Percentiles rank a stretch among this genome's conserved stretches.
These are phyloP conservation scores for Tolypocladium paradoxum DNA, from an alignment of 2,329 filamentous ascomycete genomes.

Conservation along the genomic window DNA sequence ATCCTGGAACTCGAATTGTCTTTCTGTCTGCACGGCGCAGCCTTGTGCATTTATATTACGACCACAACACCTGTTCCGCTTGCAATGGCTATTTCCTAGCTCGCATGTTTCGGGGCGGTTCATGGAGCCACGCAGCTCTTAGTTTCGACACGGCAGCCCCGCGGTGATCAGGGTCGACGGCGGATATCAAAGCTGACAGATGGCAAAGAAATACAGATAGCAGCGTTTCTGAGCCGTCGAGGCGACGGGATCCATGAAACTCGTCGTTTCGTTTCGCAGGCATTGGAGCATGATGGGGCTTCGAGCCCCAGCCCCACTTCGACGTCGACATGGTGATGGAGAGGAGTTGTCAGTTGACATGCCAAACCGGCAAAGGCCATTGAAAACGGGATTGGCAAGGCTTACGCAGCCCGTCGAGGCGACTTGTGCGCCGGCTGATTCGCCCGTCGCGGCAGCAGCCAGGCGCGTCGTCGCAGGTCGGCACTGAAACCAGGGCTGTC, in stretches of 20 bases:
- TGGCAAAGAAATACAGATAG: not conserved
- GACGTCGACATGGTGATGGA: too few relatives aligned
- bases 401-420: not conserved
- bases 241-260: not conserved
- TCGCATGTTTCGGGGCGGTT: not conserved
- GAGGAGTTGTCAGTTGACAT: too few relatives aligned
- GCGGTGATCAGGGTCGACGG: not conserved
- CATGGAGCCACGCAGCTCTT: too few relatives aligned
- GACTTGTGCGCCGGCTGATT: not conserved
- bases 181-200: not conserved
- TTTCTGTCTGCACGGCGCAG: not conserved
- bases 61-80: not conserved
- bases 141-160: not conserved
- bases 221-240: not conserved
- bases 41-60: not conserved
- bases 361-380: not conserved
- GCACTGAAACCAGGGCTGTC: conserved; percentile 21
- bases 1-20: not conserved
- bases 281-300: too few relatives aligned
- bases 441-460: not conserved
- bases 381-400: not conserved
- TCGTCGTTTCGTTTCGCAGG: not conserved
- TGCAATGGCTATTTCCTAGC: not conserved
- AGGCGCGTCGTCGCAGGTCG: not conserved
- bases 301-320: too few relatives aligned